These are phyloP conservation scores for Pezizomycotina sp. DNA, from an alignment of 2,329 filamentous ascomycete genomes.

Conservation along the genomic window DNA sequence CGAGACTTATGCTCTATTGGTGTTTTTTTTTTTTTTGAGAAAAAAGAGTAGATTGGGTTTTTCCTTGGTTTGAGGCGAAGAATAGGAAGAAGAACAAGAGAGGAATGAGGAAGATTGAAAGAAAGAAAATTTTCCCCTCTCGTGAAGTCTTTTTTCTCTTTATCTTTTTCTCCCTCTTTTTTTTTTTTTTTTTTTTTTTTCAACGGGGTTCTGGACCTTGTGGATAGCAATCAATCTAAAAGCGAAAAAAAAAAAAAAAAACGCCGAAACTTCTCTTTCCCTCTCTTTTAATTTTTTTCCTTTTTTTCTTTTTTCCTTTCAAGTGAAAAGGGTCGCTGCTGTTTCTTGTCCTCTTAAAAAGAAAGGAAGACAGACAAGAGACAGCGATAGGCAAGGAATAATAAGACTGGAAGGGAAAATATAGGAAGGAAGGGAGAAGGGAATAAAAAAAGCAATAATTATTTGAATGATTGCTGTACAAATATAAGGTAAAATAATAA, in stretches of 20 bases:
- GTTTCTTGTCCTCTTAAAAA: slow-evolving; percentile 23
- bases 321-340: slow-evolving; percentile 2
- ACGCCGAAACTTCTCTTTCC: too few species aligned
- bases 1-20: too few species aligned
- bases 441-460: slow-evolving; percentile 17
- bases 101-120: too few species aligned
- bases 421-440: slow-evolving; percentile 25
- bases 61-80: too few species aligned
- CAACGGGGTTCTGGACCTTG: background rate
- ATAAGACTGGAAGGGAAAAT: slow-evolving; percentile 30
- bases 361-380: slow-evolving; percentile 26
- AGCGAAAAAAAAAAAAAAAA: slow-evolving; percentile 2
- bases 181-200: background rate
- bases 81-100: too few species aligned
- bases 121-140: too few species aligned
- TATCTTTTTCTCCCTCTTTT: too few species aligned
- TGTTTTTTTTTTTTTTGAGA: too few species aligned
- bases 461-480: slow-evolving; percentile 7
- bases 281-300: slow-evolving; percentile 5
- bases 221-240: slow-evolving; percentile 4
- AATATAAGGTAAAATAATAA: slow-evolving; percentile 20
- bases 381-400: slow-evolving; percentile 24
- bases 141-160: too few species aligned
- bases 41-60: too few species aligned
- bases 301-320: slow-evolving; percentile 6